Base-by-base conservation (phyloP, 495 filamentous ascomycete species). In the Chaetomium cochliodes region DNA sequence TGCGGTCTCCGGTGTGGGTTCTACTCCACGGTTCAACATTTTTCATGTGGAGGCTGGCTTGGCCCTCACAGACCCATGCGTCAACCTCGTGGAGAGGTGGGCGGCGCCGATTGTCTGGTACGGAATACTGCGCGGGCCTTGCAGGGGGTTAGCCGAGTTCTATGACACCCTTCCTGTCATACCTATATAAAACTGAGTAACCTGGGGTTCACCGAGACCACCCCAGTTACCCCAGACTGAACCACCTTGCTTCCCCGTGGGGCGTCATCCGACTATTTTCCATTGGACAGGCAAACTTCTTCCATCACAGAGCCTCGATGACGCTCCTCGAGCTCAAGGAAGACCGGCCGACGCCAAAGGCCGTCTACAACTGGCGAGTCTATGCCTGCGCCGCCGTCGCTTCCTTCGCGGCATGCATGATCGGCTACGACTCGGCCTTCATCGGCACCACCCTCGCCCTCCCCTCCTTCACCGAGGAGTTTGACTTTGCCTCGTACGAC, bases 291-390 rank as follows among this genome's bases (percentile, higher is more conserved):
- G 33, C 5, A 37, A 11, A 25, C 37, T 46, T 56, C 51, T 37
- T 51, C 30, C 9, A 3, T 20, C 12, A 44, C 20, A 26, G 8
- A 3, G 47, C 12, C 73, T 81, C 67, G 50, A 87, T 88, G 85
- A 83, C 82, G 59, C 68, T 87, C 67, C 79, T 88, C 64, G 75
- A 77, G 23, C 74, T 88, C 53, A 81, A 84, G 58, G 86, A 90
- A 73, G 87, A 90, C 70, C 74, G 85, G 72, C 85, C 86, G 33
- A 88, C 87, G 69, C 86, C 86, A 1, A 75, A 77, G 61, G 77
- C 80, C 50, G 88, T 91, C 68, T 91, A 90, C 82, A 91, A 91
- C 78, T 91, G 88, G 88, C 79, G 87, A 44, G 82, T 91, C 52
- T 91, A 88, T 67, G 72, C 77, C 23, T 84, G 81, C 52, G 86